Conservation (phyloP, 805 yeast species). For the Starmerella floris region DNA sequence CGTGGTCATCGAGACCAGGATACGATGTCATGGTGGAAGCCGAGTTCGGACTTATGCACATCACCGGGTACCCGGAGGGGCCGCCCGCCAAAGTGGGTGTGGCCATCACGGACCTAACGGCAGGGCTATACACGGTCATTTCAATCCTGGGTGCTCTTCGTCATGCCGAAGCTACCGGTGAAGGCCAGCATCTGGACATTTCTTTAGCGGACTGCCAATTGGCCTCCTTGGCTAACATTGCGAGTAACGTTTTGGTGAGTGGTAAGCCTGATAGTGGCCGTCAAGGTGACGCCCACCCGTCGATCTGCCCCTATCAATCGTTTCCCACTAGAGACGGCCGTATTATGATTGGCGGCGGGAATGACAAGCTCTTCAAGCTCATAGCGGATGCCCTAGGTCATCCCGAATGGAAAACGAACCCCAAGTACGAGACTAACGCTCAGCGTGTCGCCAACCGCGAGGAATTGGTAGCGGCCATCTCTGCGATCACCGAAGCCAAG, state of each 20-base stretch:
- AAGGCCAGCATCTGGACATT: conserved; percentile 31
- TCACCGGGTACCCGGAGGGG: conserved; percentile 32
- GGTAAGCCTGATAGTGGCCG: conserved; percentile 32
- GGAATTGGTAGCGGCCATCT: conserved; percentile 26
- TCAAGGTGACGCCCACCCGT: conserved; percentile 33
- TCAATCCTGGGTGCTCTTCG: conserved; percentile 31
- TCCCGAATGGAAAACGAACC: conserved; percentile 30
- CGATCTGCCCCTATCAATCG: conserved; percentile 33
- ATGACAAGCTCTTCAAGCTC: conserved; percentile 29
- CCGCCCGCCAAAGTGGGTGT: conserved; percentile 35
- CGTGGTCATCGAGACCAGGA: conserved; percentile 30
- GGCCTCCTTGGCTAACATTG: conserved; percentile 32
- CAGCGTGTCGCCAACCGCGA: conserved; percentile 28
- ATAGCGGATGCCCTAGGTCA: conserved; percentile 27
- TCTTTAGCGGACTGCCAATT: conserved; percentile 31
- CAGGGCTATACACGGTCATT: conserved; percentile 31
- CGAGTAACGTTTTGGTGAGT: conserved; percentile 29
- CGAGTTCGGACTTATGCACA: conserved; percentile 35
- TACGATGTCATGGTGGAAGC: conserved; percentile 37
- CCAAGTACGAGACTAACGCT: conserved; percentile 28
- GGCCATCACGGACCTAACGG: conserved; percentile 33
- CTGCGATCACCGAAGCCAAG: conserved; percentile 22
- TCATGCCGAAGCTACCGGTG: conserved; percentile 26
- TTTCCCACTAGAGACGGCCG: conserved; percentile 30
- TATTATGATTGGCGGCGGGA: conserved; percentile 34